These are phyloP conservation scores for Fusarium pseudoanthophilum DNA, from an alignment of 2,329 filamentous ascomycete genomes.

Conservation along the genomic window DNA sequence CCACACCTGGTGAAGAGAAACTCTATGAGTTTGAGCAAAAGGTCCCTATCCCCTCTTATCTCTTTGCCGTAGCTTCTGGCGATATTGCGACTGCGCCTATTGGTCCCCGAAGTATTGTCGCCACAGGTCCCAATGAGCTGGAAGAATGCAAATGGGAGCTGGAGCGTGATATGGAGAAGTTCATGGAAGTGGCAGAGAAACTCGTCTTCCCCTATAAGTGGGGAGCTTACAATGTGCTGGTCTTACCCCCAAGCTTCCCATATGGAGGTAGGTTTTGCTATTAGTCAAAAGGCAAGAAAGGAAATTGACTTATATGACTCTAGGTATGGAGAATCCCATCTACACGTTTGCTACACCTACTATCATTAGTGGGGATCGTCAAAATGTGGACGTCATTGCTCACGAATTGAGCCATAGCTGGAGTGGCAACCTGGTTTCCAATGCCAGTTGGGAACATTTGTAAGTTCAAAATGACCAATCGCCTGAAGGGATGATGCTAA, in stretches of 20 bases:
- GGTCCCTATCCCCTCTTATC: constrained; percentile 92
- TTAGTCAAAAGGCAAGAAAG: not conserved
- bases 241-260: constrained; percentile 89
- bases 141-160: constrained; percentile 89
- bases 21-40: constrained; percentile 89
- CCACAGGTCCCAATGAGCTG: constrained; percentile 88
- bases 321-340: constrained; percentile 89
- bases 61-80: constrained; percentile 90
- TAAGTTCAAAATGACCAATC: constrained; percentile 50
- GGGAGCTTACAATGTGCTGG: constrained; percentile 94
- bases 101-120: constrained; percentile 85
- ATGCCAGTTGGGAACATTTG: constrained; percentile 85
- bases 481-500: constrained; percentile 1
- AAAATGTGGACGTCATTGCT: constrained; percentile 96
- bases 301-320: constrained; percentile 16
- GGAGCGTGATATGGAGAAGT: constrained; percentile 89
- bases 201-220: constrained; percentile 88
- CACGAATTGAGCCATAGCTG: constrained; percentile 83
- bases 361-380: constrained; percentile 87
- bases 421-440: constrained; percentile 88
- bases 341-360: constrained; percentile 97
- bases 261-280: constrained; percentile 72
- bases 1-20: constrained; percentile 61
- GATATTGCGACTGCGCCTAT: constrained; percentile 89
- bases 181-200: constrained; percentile 86